A percentile compares a stretch with the other conserved stretches of the same genome.
Evolutionary conservation across 495 filamentous ascomycete species (phyloP).

Genomic region (Geoglossum glabrum): DNA sequence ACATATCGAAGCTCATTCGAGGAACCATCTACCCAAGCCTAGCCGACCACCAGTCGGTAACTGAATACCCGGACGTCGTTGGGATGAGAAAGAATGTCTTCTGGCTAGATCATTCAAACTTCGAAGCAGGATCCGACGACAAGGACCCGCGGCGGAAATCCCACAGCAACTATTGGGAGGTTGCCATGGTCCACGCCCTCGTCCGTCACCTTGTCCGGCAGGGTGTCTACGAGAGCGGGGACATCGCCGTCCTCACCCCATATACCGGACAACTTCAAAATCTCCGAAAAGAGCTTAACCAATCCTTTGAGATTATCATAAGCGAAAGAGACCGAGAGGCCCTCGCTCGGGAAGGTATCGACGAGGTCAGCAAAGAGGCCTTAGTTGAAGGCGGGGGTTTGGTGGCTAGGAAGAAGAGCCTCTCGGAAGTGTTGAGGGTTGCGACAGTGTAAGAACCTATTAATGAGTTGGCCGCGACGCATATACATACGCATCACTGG

Average conservation of each 20-base stretch:
- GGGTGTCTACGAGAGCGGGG: too few relatives aligned
- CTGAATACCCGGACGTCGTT: constrained; percentile 33
- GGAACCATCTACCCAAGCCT: background rate
- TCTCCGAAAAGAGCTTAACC: constrained; percentile 29
- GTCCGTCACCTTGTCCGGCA: constrained; percentile 29
- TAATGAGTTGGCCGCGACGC: too few relatives aligned
- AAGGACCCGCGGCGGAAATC: constrained; percentile 45
- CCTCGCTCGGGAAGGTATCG: too few relatives aligned
- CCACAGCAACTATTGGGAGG: constrained; percentile 45
- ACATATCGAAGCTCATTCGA: constrained; percentile 21
- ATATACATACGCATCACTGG: too few relatives aligned
- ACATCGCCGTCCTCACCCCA: background rate
- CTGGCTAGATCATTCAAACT: constrained; percentile 53
- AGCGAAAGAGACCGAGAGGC: constrained; percentile 48
- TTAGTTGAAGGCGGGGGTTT: background rate
- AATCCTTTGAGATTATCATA: constrained; percentile 38
- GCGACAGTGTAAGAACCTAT: constrained; percentile 84
- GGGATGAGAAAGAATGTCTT: constrained; percentile 49
- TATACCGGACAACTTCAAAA: background rate
- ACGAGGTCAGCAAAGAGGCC: constrained; percentile 19
- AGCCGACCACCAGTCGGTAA: constrained; percentile 32
- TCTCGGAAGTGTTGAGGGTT: constrained; percentile 38
- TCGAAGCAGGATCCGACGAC: too few relatives aligned
- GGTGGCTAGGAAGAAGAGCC: constrained; percentile 21
- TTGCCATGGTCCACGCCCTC: constrained; percentile 41